phyloP scores from a whole-genome alignment of 2,329 filamentous ascomycete species.

The Trichoderma afroharzianum region DNA sequence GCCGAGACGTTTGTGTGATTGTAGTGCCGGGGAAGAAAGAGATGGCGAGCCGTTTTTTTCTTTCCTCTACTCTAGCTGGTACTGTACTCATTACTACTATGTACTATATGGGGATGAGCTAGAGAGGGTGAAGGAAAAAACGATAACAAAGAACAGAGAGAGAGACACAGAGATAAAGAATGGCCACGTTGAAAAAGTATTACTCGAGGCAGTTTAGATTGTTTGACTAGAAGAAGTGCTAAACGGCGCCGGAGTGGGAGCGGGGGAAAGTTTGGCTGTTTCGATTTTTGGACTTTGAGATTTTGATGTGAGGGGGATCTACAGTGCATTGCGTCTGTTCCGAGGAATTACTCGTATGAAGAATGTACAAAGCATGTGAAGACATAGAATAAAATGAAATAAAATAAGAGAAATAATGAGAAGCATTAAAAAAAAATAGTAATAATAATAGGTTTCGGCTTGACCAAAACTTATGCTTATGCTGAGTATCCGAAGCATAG shows the following conservation, averaged over 20 bases:
- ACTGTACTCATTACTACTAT: too few species aligned
- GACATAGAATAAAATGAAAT: not conserved
- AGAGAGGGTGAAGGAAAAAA: not conserved
- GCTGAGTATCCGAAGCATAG: not conserved
- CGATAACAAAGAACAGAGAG: not conserved
- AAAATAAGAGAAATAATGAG: not conserved
- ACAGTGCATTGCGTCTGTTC: slow-evolving; percentile 1
- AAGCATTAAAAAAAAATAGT: not conserved
- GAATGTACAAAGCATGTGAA: not conserved
- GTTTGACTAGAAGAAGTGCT: not conserved
- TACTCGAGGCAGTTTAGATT: not conserved
- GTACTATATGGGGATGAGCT: not conserved
- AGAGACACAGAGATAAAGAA: not conserved
- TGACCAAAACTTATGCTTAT: not conserved
- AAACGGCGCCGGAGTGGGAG: not conserved
- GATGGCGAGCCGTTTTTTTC: not conserved
- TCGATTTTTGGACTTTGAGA: not conserved
- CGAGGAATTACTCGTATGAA: not conserved
- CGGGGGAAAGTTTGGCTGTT: not conserved
- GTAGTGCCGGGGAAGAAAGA: not conserved
- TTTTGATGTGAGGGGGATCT: not conserved
- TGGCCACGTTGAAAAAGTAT: not conserved
- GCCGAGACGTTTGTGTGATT: not conserved
- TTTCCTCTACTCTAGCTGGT: not conserved
- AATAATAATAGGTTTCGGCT: not conserved